Evolutionary conservation across 768 basidiomycete genomes (phyloP).

Genomic region (Goffeauzyma gilvescens): DNA sequence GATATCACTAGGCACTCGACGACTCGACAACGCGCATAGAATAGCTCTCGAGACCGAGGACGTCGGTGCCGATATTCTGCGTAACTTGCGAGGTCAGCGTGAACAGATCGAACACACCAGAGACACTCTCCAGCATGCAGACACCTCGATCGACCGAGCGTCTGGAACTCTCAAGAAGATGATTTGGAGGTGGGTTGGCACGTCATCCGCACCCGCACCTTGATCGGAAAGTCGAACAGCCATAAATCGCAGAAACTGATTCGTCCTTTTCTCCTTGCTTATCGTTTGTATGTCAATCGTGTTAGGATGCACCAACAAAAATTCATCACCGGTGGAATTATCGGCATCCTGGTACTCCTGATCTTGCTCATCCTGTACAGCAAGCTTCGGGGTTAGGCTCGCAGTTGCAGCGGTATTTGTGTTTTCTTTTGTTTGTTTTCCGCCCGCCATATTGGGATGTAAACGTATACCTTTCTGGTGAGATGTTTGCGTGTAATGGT

Average conservation of each 20-base stretch:
- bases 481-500: too few species aligned
- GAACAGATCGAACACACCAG: conserved; percentile 88
- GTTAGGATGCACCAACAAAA: conserved; percentile 96
- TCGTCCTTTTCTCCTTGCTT: conserved; percentile 1
- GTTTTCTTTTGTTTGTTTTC: too few species aligned
- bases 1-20: conserved; percentile 35
- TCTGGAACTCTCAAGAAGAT: conserved; percentile 83
- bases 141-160: conserved; percentile 73
- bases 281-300: too few species aligned
- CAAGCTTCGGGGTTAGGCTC: conserved; percentile 17
- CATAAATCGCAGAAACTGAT: background rate
- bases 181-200: conserved; percentile 60
- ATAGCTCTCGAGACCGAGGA: conserved; percentile 91
- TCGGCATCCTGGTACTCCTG: conserved; percentile 62
- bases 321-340: conserved; percentile 66
- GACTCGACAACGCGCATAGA: conserved; percentile 75
- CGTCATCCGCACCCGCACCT: background rate
- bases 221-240: background rate
- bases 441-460: too few species aligned
- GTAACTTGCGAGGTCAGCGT: conserved; percentile 64
- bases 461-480: too few species aligned
- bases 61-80: conserved; percentile 77
- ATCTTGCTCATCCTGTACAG: conserved; percentile 37
- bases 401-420: too few species aligned
- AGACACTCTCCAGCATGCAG: conserved; percentile 69